Evolutionary conservation across 1,284 basidiomycete genomes (phyloP), one percentile per base, ranked within the genome.

Genomic region (Vanrija humicola): DNA sequence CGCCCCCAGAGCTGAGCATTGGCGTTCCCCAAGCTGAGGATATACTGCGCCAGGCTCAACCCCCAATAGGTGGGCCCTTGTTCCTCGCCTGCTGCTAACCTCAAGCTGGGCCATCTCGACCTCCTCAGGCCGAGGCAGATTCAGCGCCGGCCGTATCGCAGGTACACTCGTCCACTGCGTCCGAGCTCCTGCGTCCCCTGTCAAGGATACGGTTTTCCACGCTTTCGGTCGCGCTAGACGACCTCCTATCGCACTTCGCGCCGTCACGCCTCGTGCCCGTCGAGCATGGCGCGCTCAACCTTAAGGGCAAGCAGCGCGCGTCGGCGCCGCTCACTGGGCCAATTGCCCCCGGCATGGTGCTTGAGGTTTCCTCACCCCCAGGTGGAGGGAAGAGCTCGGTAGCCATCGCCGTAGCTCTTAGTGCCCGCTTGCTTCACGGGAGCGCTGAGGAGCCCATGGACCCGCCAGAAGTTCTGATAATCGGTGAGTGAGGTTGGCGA

Each of bases 281-380:
- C 25, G 45, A 46, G 1, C 28, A 44, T 3, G n/a, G 34, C 10
- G 14, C 25, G n/a, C 53, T 38, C 19, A 54, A 52, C 15, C 25
- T 50, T n/a, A 64, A 63, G 43, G 62, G 63, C 5, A 63, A 65
- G 43, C 56, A 43, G 28, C 54, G 49, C 43, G 55, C 19, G n/a
- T 12, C 58, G 16, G 7, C 19, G 19, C 18, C 58, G 46, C 25
- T 47, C 46, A 28, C 51, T 19, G 65, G 65, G 6, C 39, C 59
- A 3, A 59, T 73, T 21, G 43, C 45, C 0, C 74, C 70, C 3
- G 73, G 76, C 1, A 70, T 72, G 66, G 61, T 68, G 3, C 26
- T 77, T 1, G 75, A 77, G 56, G 49, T 78, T 4, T 66, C 71
- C 3, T 69, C 70, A 1, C 73, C 75, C 3, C 75, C 76, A 0